Percentiles rank a stretch among this genome's conserved stretches.
Evolutionary conservation across 2,329 filamentous ascomycete species (phyloP).

Genomic region (Neofusicoccum laricinum): DNA sequence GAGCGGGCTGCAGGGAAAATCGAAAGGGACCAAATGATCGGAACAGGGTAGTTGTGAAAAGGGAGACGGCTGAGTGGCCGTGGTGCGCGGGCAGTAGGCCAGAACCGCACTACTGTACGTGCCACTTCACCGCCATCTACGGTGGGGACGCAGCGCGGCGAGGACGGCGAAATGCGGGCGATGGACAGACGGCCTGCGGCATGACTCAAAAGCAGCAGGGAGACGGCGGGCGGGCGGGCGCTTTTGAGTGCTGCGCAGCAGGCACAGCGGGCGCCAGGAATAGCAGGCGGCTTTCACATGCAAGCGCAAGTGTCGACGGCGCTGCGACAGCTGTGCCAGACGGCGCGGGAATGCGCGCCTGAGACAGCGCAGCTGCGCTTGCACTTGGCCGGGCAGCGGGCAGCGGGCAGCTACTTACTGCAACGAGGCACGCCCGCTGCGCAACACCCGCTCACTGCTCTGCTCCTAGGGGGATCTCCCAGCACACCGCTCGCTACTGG

Average conservation of each 20-base stretch:
- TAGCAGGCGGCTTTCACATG: slow-evolving; percentile 8
- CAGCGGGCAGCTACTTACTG: too few relatives aligned
- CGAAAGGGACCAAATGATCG: slow-evolving; percentile 7
- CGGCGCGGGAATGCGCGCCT: neutral
- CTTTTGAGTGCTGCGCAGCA: neutral
- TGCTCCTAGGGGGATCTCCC: too few relatives aligned
- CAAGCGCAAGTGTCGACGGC: neutral
- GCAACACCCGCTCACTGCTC: too few relatives aligned
- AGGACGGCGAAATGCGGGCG: slow-evolving; percentile 7
- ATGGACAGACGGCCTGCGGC: neutral
- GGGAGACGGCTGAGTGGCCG: neutral
- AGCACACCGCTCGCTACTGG: too few relatives aligned
- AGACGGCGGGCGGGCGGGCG: neutral
- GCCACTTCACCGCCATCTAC: slow-evolving; percentile 13
- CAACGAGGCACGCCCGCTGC: too few relatives aligned
- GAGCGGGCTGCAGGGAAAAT: slow-evolving; percentile 11
- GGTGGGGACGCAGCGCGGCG: slow-evolving; percentile 7
- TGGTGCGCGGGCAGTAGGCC: neutral
- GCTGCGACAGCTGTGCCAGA: neutral
- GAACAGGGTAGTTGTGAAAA: slow-evolving; percentile 4
- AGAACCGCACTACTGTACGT: slow-evolving; percentile 5
- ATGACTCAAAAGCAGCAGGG: neutral
- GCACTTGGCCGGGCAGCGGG: too few relatives aligned
- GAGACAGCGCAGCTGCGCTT: neutral
- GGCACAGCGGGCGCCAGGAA: neutral